Evolutionary conservation across 2,329 filamentous ascomycete genomes (phyloP).

Genomic region (Purpureocillium lavendulum): DNA sequence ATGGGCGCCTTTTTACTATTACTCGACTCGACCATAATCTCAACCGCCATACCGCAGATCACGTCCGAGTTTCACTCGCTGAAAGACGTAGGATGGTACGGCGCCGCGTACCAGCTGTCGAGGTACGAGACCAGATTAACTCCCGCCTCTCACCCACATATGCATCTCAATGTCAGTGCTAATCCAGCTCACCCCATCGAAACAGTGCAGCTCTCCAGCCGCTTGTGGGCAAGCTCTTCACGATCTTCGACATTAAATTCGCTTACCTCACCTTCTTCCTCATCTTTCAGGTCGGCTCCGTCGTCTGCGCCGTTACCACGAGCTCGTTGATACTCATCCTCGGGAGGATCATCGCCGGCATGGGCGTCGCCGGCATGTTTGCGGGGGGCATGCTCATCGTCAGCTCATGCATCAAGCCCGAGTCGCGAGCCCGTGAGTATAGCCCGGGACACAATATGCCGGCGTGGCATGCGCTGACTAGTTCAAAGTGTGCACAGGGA

Average conservation of each 20-base stretch:
- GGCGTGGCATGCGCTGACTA: too few relatives aligned
- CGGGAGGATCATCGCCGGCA: constrained; percentile 13
- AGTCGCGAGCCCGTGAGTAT: neutral
- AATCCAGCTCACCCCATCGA: too few relatives aligned
- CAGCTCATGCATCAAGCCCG: constrained; percentile 5
- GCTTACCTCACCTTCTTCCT: constrained; percentile 15
- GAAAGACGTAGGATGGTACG: constrained; percentile 37
- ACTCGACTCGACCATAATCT: too few relatives aligned
- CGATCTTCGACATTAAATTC: constrained; percentile 14
- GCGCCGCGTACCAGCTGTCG: constrained; percentile 20
- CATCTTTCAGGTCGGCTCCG: constrained; percentile 28
- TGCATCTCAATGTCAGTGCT: too few relatives aligned
- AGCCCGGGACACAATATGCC: too few relatives aligned
- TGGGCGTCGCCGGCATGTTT: constrained; percentile 30
- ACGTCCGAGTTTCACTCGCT: constrained; percentile 25
- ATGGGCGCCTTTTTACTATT: too few relatives aligned
- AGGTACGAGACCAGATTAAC: too few relatives aligned
- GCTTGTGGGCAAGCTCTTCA: constrained; percentile 24
- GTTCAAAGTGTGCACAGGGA: too few relatives aligned
- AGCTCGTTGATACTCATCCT: constrained; percentile 6
- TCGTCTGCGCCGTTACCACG: constrained; percentile 19
- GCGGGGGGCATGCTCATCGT: constrained; percentile 27
- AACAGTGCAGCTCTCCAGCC: constrained; percentile 14
- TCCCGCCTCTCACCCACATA: too few relatives aligned
- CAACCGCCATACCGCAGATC: constrained; percentile 9